phyloP scores from a whole-genome alignment of 108 stramenopile species.

The Skeletonema marinoi region DNA sequence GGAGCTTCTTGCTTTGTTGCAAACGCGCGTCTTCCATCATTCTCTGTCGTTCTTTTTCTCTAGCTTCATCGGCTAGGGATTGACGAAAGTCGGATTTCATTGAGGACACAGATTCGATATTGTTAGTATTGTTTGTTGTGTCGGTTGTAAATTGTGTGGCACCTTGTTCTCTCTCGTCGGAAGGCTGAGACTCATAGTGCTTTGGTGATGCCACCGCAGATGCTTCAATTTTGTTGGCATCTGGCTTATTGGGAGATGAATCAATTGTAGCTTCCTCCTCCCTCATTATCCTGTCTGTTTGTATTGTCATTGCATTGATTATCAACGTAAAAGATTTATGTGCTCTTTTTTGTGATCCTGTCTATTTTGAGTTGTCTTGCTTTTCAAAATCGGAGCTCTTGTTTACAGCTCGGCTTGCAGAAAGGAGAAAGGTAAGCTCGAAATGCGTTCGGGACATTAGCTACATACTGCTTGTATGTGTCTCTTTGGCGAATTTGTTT shows the following conservation, averaged over 20 bases:
- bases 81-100: slow-evolving; percentile 3
- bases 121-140: neutral
- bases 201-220: neutral
- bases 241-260: neutral
- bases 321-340: neutral
- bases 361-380: neutral
- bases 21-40: neutral
- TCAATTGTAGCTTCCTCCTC: neutral
- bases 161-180: neutral
- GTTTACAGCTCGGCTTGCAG: neutral
- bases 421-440: no score
- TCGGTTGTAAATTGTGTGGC: neutral
- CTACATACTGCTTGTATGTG: neutral
- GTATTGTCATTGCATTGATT: neutral
- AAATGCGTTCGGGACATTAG: neutral
- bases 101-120: neutral
- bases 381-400: neutral
- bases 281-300: neutral
- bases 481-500: no score
- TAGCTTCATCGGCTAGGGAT: slow-evolving; percentile 7
- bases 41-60: neutral
- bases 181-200: neutral
- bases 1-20: neutral
- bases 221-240: neutral
- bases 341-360: neutral